Conservation (phyloP, 805 yeast species). For the Clavispora carvajalis region DNA sequence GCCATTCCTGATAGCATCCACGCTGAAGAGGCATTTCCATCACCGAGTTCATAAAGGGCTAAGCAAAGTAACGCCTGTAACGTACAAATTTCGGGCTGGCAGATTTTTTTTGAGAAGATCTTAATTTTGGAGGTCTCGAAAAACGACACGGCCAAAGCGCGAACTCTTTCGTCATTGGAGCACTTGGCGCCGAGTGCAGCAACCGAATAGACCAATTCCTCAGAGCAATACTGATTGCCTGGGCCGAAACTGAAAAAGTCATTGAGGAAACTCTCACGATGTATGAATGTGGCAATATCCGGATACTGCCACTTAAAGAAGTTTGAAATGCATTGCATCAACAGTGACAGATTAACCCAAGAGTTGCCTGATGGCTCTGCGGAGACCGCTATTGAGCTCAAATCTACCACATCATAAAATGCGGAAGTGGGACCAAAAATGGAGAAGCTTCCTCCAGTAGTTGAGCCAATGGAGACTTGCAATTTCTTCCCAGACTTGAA, state of each 20-base stretch:
- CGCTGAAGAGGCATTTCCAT: slow-evolving; percentile 16
- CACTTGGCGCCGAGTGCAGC: slow-evolving; percentile 18
- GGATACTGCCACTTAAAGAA: slow-evolving; percentile 17
- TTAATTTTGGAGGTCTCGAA: slow-evolving; percentile 12
- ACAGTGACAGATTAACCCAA: slow-evolving; percentile 7
- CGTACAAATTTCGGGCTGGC: slow-evolving; percentile 13
- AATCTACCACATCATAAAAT: slow-evolving; percentile 12
- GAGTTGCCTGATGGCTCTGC: slow-evolving; percentile 4
- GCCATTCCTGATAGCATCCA: slow-evolving; percentile 20
- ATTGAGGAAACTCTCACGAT: slow-evolving; percentile 15
- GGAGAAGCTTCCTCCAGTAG: slow-evolving; percentile 13
- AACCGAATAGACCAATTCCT: slow-evolving; percentile 15
- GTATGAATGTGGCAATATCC: slow-evolving; percentile 16
- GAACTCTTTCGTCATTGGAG: slow-evolving; percentile 5
- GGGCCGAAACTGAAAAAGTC: slow-evolving; percentile 11
- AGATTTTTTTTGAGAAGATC: slow-evolving; percentile 11
- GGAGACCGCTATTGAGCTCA: slow-evolving; percentile 4
- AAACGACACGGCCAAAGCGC: slow-evolving; percentile 9
- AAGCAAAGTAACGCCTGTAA: slow-evolving; percentile 16
- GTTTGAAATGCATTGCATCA: slow-evolving; percentile 8
- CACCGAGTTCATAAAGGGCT: slow-evolving; percentile 15
- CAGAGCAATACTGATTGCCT: slow-evolving; percentile 11
- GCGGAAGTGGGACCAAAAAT: slow-evolving; percentile 17
- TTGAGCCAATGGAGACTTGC: slow-evolving; percentile 13
- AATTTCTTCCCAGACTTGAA: slow-evolving; percentile 7